Percentiles rank a stretch among this genome's conserved stretches.
Conservation (phyloP, 768 basidiomycete genomes). For the Phaffia australis region DNA sequence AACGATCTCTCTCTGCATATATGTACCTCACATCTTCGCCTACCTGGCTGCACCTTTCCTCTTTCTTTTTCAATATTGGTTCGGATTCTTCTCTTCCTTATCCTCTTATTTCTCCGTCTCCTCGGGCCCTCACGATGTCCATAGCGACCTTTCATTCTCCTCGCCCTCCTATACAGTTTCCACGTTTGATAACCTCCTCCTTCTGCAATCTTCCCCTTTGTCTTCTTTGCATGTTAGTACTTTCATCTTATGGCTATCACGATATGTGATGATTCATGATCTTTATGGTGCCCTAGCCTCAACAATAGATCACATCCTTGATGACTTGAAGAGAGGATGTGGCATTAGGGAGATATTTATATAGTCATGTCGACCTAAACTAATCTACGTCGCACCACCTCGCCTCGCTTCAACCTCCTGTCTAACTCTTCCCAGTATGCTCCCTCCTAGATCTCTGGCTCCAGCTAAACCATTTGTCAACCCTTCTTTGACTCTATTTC, state of each 20-base stretch:
- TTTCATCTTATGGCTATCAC: not conserved
- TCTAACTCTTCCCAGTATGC: constrained; percentile 55
- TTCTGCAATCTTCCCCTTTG: not conserved
- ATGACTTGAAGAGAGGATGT: not conserved
- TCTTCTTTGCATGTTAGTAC: not conserved
- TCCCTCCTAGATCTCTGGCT: constrained; percentile 18
- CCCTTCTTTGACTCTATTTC: constrained; percentile 43
- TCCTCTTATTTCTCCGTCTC: not conserved
- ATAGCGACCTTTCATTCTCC: not conserved
- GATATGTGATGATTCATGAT: not conserved
- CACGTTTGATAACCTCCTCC: not conserved
- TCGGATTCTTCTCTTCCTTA: not conserved
- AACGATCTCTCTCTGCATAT: no score
- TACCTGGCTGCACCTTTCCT: no score
- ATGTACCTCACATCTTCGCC: no score
- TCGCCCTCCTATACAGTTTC: not conserved
- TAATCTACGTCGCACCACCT: not conserved
- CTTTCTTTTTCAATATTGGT: not conserved
- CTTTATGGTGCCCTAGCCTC: not conserved
- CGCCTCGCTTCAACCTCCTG: constrained; percentile 51
- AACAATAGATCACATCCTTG: not conserved
- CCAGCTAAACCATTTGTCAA: constrained; percentile 18
- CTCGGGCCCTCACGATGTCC: not conserved
- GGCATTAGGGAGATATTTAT: not conserved
- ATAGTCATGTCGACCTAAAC: not conserved